phyloP scores from a whole-genome alignment of 495 filamentous ascomycete genomes.

The Parathielavia appendiculata region DNA sequence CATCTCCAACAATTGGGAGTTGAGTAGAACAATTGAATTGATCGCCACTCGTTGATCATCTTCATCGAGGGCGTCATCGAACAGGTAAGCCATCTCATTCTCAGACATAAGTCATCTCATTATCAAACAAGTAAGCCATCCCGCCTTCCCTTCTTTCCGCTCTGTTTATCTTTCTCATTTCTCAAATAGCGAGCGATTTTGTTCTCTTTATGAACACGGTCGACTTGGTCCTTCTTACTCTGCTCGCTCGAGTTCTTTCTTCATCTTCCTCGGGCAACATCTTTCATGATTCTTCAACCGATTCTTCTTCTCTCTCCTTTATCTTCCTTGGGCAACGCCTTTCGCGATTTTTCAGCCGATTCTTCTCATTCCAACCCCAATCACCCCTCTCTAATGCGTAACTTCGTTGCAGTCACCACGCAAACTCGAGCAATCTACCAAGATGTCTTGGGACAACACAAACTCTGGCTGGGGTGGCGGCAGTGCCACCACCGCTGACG shows the following conservation, averaged over 20 bases:
- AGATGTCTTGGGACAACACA: constrained; percentile 10
- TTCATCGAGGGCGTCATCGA: background rate
- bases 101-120: background rate
- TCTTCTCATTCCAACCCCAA: background rate
- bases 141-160: background rate
- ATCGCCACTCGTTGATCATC: background rate
- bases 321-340: background rate
- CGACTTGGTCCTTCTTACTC: background rate
- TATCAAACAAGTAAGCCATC: background rate
- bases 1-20: background rate
- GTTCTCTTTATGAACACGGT: background rate
- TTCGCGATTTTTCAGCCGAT: background rate
- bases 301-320: background rate
- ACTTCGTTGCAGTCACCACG: background rate
- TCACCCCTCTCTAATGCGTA: background rate
- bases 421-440: background rate
- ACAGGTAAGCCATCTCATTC: background rate
- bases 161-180: background rate
- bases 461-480: background rate
- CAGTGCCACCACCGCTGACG: background rate
- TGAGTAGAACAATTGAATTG: background rate
- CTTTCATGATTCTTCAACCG: too few relatives aligned
- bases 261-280: background rate
- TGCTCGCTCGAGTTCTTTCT: background rate
- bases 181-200: too few relatives aligned